Conservation (phyloP, 2,329 filamentous ascomycete genomes). For the Zymoseptoria ardabiliae region DNA sequence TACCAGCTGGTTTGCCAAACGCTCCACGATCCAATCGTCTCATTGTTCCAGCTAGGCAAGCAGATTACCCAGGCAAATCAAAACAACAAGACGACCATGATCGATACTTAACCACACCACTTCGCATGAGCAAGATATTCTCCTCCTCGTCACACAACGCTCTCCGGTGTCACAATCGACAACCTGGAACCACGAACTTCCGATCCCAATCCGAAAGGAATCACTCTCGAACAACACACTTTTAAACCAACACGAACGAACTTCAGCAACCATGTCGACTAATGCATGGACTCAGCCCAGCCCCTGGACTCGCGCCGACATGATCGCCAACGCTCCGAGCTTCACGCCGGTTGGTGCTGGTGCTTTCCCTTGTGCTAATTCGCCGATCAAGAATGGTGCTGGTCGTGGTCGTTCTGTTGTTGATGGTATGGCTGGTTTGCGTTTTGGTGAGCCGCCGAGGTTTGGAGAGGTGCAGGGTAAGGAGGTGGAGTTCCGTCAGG, state of each 20-base stretch:
- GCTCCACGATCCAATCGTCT: neutral
- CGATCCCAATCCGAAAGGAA: neutral
- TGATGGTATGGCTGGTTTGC: neutral
- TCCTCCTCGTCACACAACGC: neutral
- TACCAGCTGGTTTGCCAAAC: neutral
- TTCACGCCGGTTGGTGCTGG: neutral
- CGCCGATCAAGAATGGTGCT: neutral
- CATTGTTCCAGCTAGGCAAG: neutral
- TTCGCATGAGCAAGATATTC: neutral
- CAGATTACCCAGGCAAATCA: neutral
- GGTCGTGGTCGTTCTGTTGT: neutral
- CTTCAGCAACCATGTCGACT: neutral
- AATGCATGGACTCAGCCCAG: neutral
- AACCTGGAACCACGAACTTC: neutral
- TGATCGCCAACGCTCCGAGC: neutral
- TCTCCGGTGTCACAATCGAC: neutral
- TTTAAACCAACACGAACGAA: neutral
- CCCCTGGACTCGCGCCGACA: neutral
- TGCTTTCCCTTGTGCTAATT: neutral
- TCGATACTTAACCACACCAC: neutral
- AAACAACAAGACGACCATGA: neutral
- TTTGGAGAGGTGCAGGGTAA: neutral
- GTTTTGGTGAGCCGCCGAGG: neutral
- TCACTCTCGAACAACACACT: neutral
- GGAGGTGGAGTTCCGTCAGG: neutral